phyloP scores from a whole-genome alignment of 768 basidiomycete genomes.

The Strobilomyces confusus region DNA sequence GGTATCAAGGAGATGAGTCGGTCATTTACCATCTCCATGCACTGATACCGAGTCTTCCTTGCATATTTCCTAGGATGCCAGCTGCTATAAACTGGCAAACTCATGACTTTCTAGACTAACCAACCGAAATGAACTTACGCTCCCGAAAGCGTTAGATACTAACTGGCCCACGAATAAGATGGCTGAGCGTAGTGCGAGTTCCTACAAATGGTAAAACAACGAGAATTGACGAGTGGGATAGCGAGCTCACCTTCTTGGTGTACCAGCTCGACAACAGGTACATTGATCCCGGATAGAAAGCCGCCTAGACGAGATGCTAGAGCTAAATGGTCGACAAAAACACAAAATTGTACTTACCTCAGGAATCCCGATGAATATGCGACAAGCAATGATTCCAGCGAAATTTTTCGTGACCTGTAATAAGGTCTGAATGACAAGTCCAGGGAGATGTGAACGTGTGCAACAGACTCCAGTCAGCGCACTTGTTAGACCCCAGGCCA shows the following conservation, averaged over 20 bases:
- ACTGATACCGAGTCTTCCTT: constrained; percentile 59
- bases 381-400: constrained; percentile 50
- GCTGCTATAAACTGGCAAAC: constrained; percentile 45
- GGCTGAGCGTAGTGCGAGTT: constrained; percentile 60
- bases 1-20: neutral
- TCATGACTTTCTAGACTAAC: too few species aligned
- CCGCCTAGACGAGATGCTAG: too few species aligned
- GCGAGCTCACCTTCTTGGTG: constrained; percentile 34
- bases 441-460: neutral
- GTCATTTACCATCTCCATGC: constrained; percentile 63
- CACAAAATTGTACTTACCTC: constrained; percentile 34
- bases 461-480: constrained; percentile 53
- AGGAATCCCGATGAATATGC: constrained; percentile 60
- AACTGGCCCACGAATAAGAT: constrained; percentile 57
- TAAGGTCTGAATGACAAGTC: neutral
- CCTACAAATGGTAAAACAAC: constrained; percentile 32
- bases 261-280: constrained; percentile 39
- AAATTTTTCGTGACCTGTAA: constrained; percentile 51
- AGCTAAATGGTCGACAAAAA: too few species aligned
- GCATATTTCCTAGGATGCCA: constrained; percentile 67
- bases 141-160: constrained; percentile 65
- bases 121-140: constrained; percentile 41
- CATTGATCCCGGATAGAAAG: constrained; percentile 54
- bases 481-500: constrained; percentile 61
- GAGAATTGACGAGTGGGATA: neutral